Base-by-base conservation (phyloP, 1,139 yeast genomes). In the Candida glucosophila region DNA sequence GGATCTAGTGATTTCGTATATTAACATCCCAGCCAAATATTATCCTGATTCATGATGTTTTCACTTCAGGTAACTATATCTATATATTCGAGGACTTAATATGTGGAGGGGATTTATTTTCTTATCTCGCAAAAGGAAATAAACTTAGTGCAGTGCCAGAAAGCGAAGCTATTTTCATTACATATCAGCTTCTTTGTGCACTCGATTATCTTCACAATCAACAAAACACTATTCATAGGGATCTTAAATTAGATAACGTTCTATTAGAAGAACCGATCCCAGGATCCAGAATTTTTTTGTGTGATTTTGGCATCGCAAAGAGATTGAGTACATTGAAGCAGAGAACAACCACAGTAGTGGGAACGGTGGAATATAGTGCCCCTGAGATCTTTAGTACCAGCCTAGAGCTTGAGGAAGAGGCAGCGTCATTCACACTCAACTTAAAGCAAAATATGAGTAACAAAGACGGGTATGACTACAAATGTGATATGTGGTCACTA, bases 261-360 rank as follows among this genome's bases (percentile, higher is more conserved):
- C 45, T 77, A 15, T 46, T 74, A 24, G 61, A 58, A 17, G 47
- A 67, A 0, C 78, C 80, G 1, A 52, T 59, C 12, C 70, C 73
- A 1, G 66, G 63, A 24, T 52, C 78, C 0, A 58, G 62, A 32
- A 47, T 76, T 9, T 63, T 70, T 2, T 41, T 77, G 11, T 78
- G 80, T 8, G 86, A 77, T 49, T 77, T 77, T 51, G 85, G 85
- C 0, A 67, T 72, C 28, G 81, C 85, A 0, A 69, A 67, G 39
- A 45, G 47, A 12, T 28, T 47, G 23, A 16, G 17, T 14, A n/a
- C 27, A 23, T 22, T 29, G 5, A 26, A 28, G 19, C 35, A 36
- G 20, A 48, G 77, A 32, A 64, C 74, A 59, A 59, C 55, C 26
- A 70, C 82, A 0, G 56, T 72, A 2, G 78, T 73, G 2, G 85